Evolutionary conservation across 2,329 filamentous ascomycete species (phyloP), one percentile per base, ranked within the genome.

Genomic region (Pseudocercospora crystallina): DNA sequence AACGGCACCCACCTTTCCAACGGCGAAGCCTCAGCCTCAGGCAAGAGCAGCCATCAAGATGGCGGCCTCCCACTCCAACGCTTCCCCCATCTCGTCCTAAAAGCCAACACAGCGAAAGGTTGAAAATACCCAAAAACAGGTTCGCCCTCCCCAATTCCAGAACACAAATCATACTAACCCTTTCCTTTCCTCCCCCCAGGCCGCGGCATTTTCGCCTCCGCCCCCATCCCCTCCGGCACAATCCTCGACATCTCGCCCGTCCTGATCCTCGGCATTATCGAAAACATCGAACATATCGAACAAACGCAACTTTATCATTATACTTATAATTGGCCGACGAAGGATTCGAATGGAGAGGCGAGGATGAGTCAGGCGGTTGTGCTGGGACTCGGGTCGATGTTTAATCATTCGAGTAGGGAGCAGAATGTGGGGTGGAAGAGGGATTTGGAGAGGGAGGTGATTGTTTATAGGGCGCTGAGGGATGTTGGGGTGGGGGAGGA

Each of bases 371-470:
- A 82, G 66, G 80, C 78, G 8, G 66, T 82, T 2, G 71, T 81
- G 29, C 70, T 82, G 33, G 80, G 80, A 2, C 67, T 83, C 0
- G 80, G 80, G 12, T 76, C 72, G 47, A 80, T 82, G 76, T 82
- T 82, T 69, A 82, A 83, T 52, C 80, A 83, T 57, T 79, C 77
- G 2, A 67, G 65, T 0, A 58, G 67, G 9, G 56, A 72, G 26
- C 80, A 82, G 57, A 83, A 83, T 60, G 76, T 82, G 3, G 78
- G 74, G 2, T 82, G 79, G 79, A 71, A 72, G 54, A 69, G 78
- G 15, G 75, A 82, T 62, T 39, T 78, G 2, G 60, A 69, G 2
- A 70, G 69, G 2, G 61, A 70, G 11, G 56, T 79, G 1, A 71
- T 82, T 13, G 73, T 72, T 0, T 82, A 82, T 56, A 72, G 66